Conservation (phyloP, 2,329 filamentous ascomycete genomes). For the Colletotrichum graminicola region DNA sequence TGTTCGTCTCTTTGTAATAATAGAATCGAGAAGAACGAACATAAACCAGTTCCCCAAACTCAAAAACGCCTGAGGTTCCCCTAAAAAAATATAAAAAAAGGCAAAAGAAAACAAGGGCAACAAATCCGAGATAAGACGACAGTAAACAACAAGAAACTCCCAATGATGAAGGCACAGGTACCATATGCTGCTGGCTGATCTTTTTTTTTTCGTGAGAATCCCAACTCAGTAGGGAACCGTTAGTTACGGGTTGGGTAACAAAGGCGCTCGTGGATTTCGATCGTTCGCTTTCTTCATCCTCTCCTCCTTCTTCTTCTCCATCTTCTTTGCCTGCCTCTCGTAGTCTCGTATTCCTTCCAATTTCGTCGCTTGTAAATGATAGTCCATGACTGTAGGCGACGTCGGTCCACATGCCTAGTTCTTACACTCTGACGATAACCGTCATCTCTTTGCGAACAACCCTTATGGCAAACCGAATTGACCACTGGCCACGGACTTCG, state of each 20-base stretch:
- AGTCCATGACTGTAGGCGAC: slow-evolving; percentile 9
- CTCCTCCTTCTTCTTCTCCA: too few relatives aligned
- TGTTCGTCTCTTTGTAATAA: slow-evolving; percentile 27
- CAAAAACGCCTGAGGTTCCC: slow-evolving; percentile 35
- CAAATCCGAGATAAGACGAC: not conserved
- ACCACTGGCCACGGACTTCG: not conserved
- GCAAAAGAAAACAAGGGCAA: not conserved
- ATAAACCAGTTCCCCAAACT: slow-evolving; percentile 25
- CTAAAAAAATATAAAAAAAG: not conserved
- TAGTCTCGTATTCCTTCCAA: slow-evolving; percentile 25
- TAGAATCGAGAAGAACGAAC: not conserved
- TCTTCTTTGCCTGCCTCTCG: slow-evolving; percentile 1
- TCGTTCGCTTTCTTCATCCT: not conserved
- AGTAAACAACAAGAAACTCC: slow-evolving; percentile 35
- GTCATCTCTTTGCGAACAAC: not conserved
- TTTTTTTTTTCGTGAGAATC: slow-evolving; percentile 37
- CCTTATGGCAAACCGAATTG: not conserved
- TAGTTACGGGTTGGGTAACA: slow-evolving; percentile 5
- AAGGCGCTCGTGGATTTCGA: slow-evolving; percentile 9
- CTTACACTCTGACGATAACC: slow-evolving; percentile 3
- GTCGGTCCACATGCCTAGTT: not conserved
- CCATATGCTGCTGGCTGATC: slow-evolving; percentile 34
- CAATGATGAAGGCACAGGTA: slow-evolving; percentile 39
- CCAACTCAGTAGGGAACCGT: slow-evolving; percentile 11
- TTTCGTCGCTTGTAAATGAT: slow-evolving; percentile 34